Evolutionary conservation across 352 stramenopile species (phyloP), one percentile per base, ranked within the genome.

Genomic region (Globisporangium cederbergense): DNA sequence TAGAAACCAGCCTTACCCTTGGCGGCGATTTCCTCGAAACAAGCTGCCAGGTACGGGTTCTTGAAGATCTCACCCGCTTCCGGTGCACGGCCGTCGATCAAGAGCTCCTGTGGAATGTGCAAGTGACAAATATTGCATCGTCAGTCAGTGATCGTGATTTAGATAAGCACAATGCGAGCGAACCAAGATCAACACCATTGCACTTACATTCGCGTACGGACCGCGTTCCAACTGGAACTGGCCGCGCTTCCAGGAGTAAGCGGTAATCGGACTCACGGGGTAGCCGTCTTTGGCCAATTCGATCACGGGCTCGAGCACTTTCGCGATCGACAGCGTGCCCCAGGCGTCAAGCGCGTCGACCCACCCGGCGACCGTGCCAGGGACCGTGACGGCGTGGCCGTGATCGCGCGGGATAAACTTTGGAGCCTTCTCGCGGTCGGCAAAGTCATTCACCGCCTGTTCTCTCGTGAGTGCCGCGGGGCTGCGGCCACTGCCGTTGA

Each of bases 401-500:
- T 93, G 81, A 45, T 70, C 74, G 46, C 74, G 67, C 28, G 82
- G 78, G 58, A 90, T 76, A 42, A 79, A 77, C 10, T 71, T 60
- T 8, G 9, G 32, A 10, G 51, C 66, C 22, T 60, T 65, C n/a
- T 73, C 67, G 4, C 64, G 9, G 30, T 74, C 79, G 18, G 52
- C 61, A 8, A 85, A 66, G 58, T 93, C 80, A 0, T 60, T 59
- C 1, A 78, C 42, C 4, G 76, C 88, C n/a, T 75, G 57, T 22
- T 97, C 84, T 4, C 97, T 68, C 32, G 83, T 98, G 18, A 99
- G 77, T 45, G 72, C 76, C 14, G 72, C 70, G 16, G 95, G 83
- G 67, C 83, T 94, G 58, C 79, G 79, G 30, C 97, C 97, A 63
- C 88, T 98, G 32, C 96, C 97, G 71, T 99, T 99, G 52, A 99